Percentiles rank a stretch among this genome's conserved stretches.
phyloP scores from a whole-genome alignment of 306 rosid species.

The Medicago arabica region DNA sequence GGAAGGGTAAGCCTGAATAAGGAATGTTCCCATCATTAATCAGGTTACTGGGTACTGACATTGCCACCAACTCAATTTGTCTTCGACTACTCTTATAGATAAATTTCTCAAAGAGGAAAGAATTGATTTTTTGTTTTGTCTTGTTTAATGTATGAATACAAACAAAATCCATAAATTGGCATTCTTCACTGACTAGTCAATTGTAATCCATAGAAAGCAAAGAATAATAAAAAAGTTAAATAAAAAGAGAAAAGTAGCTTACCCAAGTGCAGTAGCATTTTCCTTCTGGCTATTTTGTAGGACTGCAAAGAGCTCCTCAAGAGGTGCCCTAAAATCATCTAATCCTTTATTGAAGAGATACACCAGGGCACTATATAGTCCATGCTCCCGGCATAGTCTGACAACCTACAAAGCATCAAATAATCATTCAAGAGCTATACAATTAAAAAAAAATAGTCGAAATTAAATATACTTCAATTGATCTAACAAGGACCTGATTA shows the following conservation, averaged over 20 bases:
- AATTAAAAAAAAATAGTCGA: slow-evolving; percentile 34
- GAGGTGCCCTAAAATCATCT: slow-evolving; percentile 89
- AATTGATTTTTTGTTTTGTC: not conserved
- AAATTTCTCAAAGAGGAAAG: not conserved
- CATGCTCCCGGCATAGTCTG: slow-evolving; percentile 90
- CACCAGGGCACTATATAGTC: slow-evolving; percentile 89
- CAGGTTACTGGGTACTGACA: slow-evolving; percentile 10
- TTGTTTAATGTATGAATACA: not conserved
- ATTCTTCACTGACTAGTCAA: slow-evolving; percentile 24
- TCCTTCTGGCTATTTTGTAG: slow-evolving; percentile 72
- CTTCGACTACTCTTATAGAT: slow-evolving; percentile 3
- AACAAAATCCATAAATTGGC: slow-evolving; percentile 14
- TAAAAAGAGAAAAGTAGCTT: slow-evolving; percentile 43
- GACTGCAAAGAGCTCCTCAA: slow-evolving; percentile 89
- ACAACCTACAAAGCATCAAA: slow-evolving; percentile 65
- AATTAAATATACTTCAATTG: slow-evolving; percentile 41
- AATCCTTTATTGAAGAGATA: slow-evolving; percentile 95
- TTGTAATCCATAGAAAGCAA: slow-evolving; percentile 15
- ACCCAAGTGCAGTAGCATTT: slow-evolving; percentile 76
- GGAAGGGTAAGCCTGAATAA: not conserved
- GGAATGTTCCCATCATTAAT: slow-evolving; percentile 20
- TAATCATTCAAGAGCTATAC: slow-evolving; percentile 31
- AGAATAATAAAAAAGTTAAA: not conserved
- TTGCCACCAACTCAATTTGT: slow-evolving; percentile 22
- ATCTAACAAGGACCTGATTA: slow-evolving; percentile 75